Percentiles rank a stretch among this genome's conserved stretches.
Conservation (phyloP, 1,284 basidiomycete genomes). For the Vanrija sp. region DNA sequence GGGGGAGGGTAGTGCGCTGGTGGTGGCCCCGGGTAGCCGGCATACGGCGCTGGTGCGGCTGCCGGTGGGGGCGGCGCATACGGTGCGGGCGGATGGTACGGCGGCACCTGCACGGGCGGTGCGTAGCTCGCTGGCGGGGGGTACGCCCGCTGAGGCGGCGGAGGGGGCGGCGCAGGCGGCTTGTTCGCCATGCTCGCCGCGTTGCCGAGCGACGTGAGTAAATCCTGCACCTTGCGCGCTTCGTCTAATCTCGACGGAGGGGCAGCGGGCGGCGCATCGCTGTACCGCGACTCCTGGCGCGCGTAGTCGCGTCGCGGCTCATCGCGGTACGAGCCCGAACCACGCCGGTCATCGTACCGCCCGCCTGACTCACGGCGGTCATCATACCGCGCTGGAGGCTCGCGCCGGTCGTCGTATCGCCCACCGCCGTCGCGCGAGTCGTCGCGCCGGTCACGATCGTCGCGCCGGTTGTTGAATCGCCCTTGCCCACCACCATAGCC, state of each 20-base stretch:
- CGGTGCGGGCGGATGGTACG: constrained; percentile 6
- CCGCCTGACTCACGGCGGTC: background rate
- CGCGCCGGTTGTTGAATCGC: background rate
- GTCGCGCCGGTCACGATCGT: background rate
- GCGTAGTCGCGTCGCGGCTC: background rate
- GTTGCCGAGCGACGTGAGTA: constrained; percentile 27
- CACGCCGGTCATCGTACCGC: constrained; percentile 9
- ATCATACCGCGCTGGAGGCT: background rate
- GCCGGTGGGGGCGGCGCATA: constrained; percentile 4
- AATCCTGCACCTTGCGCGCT: constrained; percentile 35
- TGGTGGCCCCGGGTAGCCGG: background rate
- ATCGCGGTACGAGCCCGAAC: background rate
- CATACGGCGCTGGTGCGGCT: background rate
- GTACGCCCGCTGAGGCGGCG: constrained; percentile 1
- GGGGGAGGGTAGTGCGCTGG: background rate
- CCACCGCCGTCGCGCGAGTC: background rate
- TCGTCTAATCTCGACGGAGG: constrained; percentile 30
- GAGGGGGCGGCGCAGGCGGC: constrained; percentile 21
- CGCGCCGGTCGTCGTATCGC: background rate
- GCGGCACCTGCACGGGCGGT: background rate
- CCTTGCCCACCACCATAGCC: too few relatives aligned
- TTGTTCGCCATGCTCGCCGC: constrained; percentile 2
- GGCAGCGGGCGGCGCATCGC: constrained; percentile 7
- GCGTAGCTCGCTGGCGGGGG: background rate
- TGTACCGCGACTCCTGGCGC: constrained; percentile 4